phyloP scores from a whole-genome alignment of 23 red algal genomes.

The Agarophyton chilense region DNA sequence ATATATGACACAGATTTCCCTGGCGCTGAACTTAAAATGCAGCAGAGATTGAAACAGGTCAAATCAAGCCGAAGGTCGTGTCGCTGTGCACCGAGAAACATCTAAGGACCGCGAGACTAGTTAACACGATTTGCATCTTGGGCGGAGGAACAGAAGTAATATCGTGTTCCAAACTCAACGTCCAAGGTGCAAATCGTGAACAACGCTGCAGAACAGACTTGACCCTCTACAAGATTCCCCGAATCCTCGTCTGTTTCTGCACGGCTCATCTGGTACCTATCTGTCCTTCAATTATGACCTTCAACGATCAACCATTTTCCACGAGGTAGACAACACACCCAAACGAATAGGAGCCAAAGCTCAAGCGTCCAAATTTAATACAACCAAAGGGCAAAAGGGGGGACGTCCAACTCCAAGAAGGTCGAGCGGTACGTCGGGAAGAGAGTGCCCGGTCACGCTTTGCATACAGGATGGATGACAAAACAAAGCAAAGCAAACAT shows the following conservation, averaged over 20 bases:
- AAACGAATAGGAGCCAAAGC: conserved; percentile 37
- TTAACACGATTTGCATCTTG: neutral
- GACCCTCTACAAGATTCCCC: conserved; percentile 31
- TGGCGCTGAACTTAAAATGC: neutral
- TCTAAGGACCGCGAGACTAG: conserved; percentile 36
- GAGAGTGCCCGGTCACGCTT: conserved; percentile 1
- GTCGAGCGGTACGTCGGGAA: neutral
- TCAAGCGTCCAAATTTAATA: conserved; percentile 49
- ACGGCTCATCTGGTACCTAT: conserved; percentile 15
- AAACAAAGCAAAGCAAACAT: neutral
- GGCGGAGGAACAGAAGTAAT: neutral
- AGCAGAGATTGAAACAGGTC: neutral
- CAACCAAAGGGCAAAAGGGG: conserved; percentile 28
- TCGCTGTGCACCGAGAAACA: neutral
- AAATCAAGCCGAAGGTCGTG: conserved; percentile 12
- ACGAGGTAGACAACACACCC: conserved; percentile 22
- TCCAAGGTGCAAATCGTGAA: conserved; percentile 11
- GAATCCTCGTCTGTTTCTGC: neutral
- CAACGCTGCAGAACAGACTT: conserved; percentile 7
- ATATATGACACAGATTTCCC: neutral
- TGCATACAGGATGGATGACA: conserved; percentile 6
- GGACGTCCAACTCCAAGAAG: neutral
- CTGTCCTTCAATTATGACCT: neutral
- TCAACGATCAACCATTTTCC: conserved; percentile 14
- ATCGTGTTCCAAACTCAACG: conserved; percentile 1